phyloP scores from a whole-genome alignment of 2,329 filamentous ascomycete species.

The Talaromyces verruculosus region DNA sequence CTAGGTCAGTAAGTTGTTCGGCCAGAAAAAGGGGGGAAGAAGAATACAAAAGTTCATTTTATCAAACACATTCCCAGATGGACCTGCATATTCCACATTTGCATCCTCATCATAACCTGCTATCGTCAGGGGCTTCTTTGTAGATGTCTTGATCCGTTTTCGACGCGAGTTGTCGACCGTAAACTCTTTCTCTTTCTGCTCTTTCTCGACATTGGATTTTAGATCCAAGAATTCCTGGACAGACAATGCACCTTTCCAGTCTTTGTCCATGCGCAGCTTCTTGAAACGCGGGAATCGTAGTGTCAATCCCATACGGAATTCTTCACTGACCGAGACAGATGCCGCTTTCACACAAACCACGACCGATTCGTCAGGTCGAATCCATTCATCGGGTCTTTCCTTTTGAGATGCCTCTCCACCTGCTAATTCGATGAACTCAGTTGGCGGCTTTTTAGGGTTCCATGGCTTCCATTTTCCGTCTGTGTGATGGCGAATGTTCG shows the following conservation, averaged over 20 bases:
- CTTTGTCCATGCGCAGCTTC: conserved; percentile 73
- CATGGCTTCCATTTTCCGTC: conserved; percentile 90
- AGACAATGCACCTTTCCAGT: conserved; percentile 77
- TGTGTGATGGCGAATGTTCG: conserved; percentile 75
- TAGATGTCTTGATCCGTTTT: conserved; percentile 58
- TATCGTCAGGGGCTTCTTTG: conserved; percentile 69
- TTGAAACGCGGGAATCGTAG: conserved; percentile 91
- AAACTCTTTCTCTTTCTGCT: conserved; percentile 71
- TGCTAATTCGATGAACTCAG: conserved; percentile 74
- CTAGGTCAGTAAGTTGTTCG: neutral
- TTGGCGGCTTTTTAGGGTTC: conserved; percentile 74
- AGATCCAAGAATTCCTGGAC: conserved; percentile 74
- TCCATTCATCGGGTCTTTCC: conserved; percentile 89
- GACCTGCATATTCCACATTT: conserved; percentile 56
- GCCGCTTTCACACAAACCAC: conserved; percentile 89
- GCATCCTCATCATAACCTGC: conserved; percentile 63
- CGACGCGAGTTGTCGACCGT: conserved; percentile 68
- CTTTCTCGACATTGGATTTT: conserved; percentile 67
- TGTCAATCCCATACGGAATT: conserved; percentile 74
- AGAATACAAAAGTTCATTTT: conserved; percentile 69
- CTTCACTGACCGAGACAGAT: conserved; percentile 69
- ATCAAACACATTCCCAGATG: conserved; percentile 66
- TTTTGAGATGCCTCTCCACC: conserved; percentile 68
- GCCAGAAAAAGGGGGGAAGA: neutral
- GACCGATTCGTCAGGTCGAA: conserved; percentile 81